Percentiles rank a stretch among this genome's conserved stretches.
phyloP scores from a whole-genome alignment of 768 basidiomycete species.

The Lentinus tigrinus region DNA sequence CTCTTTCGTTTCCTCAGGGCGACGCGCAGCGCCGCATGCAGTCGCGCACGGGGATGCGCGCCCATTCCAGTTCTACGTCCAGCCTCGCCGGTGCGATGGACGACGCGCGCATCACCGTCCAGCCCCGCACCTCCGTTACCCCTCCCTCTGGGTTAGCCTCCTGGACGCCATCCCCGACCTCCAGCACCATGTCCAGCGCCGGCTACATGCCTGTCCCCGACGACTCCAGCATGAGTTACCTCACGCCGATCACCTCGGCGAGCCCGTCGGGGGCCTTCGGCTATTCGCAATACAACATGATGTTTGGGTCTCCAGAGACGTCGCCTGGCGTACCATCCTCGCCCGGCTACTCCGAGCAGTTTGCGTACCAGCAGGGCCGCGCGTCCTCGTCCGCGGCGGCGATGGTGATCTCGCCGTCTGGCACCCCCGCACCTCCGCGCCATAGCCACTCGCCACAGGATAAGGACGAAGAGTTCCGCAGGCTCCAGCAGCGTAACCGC shows the following conservation, averaged over 20 bases:
- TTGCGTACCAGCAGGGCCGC: slow-evolving; percentile 16
- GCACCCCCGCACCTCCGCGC: slow-evolving; percentile 21
- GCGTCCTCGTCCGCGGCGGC: slow-evolving; percentile 22
- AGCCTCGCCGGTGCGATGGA: slow-evolving; percentile 66
- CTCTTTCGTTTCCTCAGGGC: neutral
- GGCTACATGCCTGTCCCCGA: slow-evolving; percentile 9
- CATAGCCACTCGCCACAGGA: slow-evolving; percentile 25
- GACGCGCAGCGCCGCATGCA: slow-evolving; percentile 11
- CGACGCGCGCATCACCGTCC: slow-evolving; percentile 39
- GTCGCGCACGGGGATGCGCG: slow-evolving; percentile 12
- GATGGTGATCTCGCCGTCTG: slow-evolving; percentile 26
- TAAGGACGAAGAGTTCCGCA: slow-evolving; percentile 50
- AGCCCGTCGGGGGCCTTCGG: slow-evolving; percentile 18
- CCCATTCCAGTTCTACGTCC: slow-evolving; percentile 32
- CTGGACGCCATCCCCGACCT: slow-evolving; percentile 24
- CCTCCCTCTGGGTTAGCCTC: slow-evolving; percentile 27
- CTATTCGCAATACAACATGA: slow-evolving; percentile 8
- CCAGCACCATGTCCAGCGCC: slow-evolving; percentile 4
- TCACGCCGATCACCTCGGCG: slow-evolving; percentile 17
- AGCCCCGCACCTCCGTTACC: slow-evolving; percentile 23
- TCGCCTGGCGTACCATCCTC: slow-evolving; percentile 14
- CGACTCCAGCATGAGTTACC: slow-evolving; percentile 17
- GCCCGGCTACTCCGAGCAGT: slow-evolving; percentile 18
- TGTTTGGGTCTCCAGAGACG: slow-evolving; percentile 11
- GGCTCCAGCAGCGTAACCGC: slow-evolving; percentile 54